These are phyloP conservation scores for Aspergillus panamensis DNA, from an alignment of 495 filamentous ascomycete genomes.

Conservation along the genomic window DNA sequence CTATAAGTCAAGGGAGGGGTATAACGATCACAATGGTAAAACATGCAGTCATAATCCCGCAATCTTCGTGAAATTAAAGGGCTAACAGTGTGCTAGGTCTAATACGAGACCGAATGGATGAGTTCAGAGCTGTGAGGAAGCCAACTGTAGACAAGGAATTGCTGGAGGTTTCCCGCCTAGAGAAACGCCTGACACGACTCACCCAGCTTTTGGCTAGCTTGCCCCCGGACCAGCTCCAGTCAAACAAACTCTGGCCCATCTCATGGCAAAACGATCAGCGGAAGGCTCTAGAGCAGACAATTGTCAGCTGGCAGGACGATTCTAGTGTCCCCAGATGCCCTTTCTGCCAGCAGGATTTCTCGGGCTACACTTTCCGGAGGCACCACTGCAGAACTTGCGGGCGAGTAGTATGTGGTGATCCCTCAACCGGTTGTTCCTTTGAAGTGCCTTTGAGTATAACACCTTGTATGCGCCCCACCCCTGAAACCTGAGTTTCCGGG, in stretches of 20 bases:
- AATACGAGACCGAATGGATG: constrained; percentile 62
- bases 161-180: constrained; percentile 81
- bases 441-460: constrained; percentile 79
- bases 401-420: constrained; percentile 86
- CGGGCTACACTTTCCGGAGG: constrained; percentile 79
- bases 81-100: constrained; percentile 36
- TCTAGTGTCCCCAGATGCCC: constrained; percentile 74
- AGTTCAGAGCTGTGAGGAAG: constrained; percentile 64
- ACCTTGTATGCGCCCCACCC: constrained; percentile 52
- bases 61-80: too few species aligned
- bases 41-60: too few species aligned
- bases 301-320: constrained; percentile 96
- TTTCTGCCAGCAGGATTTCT: constrained; percentile 92
- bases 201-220: constrained; percentile 76
- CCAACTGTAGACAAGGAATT: constrained; percentile 78
- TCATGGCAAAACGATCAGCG: constrained; percentile 61
- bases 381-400: constrained; percentile 96
- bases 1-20: constrained; percentile 92
- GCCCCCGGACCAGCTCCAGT: constrained; percentile 55
- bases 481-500: neutral
- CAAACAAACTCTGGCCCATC: constrained; percentile 55
- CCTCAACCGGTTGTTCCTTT: constrained; percentile 73
- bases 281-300: constrained; percentile 79
- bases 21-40: constrained; percentile 79
- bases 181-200: constrained; percentile 87